A percentile compares a stretch with the other conserved stretches of the same genome.
Evolutionary conservation across 257 asterid genomes (phyloP).

Genomic region (Solanum gracilifrons): DNA sequence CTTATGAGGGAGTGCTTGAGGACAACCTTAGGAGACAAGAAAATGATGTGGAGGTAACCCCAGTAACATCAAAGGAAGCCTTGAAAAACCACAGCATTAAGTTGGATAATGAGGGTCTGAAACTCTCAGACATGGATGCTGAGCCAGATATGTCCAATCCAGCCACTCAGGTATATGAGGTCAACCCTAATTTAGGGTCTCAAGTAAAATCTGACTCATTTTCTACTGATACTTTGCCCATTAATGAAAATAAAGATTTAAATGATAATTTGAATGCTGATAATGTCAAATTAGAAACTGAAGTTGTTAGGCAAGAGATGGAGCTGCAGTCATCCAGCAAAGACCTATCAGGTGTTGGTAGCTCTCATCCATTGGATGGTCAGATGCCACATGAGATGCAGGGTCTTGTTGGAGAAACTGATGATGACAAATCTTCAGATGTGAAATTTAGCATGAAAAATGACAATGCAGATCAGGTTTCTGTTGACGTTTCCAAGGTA

Average conservation of each 20-base stretch:
- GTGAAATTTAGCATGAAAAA: constrained; percentile 13
- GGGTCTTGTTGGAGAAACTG: constrained; percentile 24
- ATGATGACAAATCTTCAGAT: constrained; percentile 5
- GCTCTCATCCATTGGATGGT: constrained; percentile 14
- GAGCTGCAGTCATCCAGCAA: constrained; percentile 15
- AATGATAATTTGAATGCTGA: constrained; percentile 30
- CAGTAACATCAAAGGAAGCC: not conserved
- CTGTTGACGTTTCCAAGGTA: constrained; percentile 10
- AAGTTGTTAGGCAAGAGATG: constrained; percentile 23
- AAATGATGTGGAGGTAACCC: constrained; percentile 1
- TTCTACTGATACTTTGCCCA: constrained; percentile 21
- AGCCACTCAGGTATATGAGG: constrained; percentile 29
- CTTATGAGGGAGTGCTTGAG: not conserved
- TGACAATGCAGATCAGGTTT: constrained; percentile 15
- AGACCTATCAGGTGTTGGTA: constrained; percentile 15
- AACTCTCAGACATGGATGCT: constrained; percentile 18
- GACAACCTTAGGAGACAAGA: not conserved
- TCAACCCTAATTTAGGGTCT: constrained; percentile 29
- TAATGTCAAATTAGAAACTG: constrained; percentile 27
- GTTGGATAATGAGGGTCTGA: constrained; percentile 7
- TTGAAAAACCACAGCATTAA: not conserved
- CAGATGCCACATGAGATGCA: constrained; percentile 10
- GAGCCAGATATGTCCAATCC: constrained; percentile 11
- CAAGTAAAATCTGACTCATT: constrained; percentile 31
- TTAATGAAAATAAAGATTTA: constrained; percentile 17